Base-by-base conservation (phyloP, 169 alveolate species). In the Plasmodium vinckei region DNA sequence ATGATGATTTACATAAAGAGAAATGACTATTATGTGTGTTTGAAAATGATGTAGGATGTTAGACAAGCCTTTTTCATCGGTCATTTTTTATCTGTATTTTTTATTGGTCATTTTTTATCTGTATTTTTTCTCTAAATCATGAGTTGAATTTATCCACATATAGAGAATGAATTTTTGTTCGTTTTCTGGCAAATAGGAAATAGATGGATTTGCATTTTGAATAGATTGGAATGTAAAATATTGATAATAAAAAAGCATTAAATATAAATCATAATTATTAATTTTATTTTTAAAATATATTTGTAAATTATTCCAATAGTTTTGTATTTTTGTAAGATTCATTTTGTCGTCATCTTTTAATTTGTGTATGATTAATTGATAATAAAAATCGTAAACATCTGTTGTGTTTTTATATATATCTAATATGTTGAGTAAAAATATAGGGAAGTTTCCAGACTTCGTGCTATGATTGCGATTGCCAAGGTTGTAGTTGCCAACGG, bases 201-300 rank as follows among this genome's bases (percentile, higher is more conserved):
- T 73, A 25, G 33, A 23, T 59, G 46, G 17, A 42, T 79, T 64
- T 4, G 49, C 2, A 12, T 6, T 23, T 10, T 27, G 39, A 65
- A 79, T 47, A 12, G 84, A 64, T 27, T 79, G 89, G 19, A 79
- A 79, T 10, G 82, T 65, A 65, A 67, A 67, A 12, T 51, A 65
- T 53, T 79, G 89, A 44, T 79, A 79, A 54, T 79, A 47, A 42
- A 67, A 70, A 54, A 79, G 82, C 89, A 79, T 79, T 23, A 79
- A 42, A 54, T 79, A 79, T 33, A 79, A 17, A 60, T 79, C 89
- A 47, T 79, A 79, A 44, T 39, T 44, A 0, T 17, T 56, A 25
- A 79, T 10, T 53, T 65, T 79, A 27, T 79, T 79, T 49, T 79
- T 44, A 44, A 67, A 46, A 54, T 67, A 79, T 19, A 25, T 53